Evolutionary conservation across 2,329 filamentous ascomycete species (phyloP), one percentile per base, ranked within the genome.

Genomic region (Xylaria polymorpha): DNA sequence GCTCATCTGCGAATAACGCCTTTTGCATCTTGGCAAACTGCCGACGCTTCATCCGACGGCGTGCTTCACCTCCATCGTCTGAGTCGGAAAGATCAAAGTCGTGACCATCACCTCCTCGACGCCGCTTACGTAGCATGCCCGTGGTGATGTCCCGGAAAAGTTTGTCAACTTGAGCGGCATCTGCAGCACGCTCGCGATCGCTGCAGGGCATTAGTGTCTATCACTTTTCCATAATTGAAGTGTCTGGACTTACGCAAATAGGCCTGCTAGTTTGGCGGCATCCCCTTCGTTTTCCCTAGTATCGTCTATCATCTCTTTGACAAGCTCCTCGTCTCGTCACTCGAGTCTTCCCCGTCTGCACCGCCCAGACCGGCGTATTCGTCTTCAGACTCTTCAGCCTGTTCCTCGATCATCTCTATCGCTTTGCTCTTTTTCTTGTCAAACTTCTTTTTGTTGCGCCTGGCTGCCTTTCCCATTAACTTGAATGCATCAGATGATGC

Each of bases 361-460:
- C 96, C 96, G 73, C 96, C 96, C 10, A 99, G 85, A 4, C 96
- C 96, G 46, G 94, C 95, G 79, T 98, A 99, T 80, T 99, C 96
- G 78, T 99, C 96, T 78, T 99, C 97, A 0, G 96, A 99, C 81
- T 99, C 96, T 75, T 97, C 93, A 69, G 96, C 95, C 78, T 97
- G 94, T 73, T 98, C 96, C 73, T 98, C 89, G 44, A 99, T 86
- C 87, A 97, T 92, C 29, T 91, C 90, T 76, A 90, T 94, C 0
- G 94, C 95, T 77, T 92, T 91, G 82, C 93, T 97, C 79, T 92
- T 94, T 80, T 94, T 94, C 80, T 91, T 93, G 81, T 97, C 88
- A 74, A 94, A 97, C 1, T 85, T 83, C 18, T 86, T 84, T 74
- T 88, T 84, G 74, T 88, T 87, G 86, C 75, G 85, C 81, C 74